These are phyloP conservation scores for Ophiostoma ips DNA, from an alignment of 2,329 filamentous ascomycete genomes.

Conservation along the genomic window DNA sequence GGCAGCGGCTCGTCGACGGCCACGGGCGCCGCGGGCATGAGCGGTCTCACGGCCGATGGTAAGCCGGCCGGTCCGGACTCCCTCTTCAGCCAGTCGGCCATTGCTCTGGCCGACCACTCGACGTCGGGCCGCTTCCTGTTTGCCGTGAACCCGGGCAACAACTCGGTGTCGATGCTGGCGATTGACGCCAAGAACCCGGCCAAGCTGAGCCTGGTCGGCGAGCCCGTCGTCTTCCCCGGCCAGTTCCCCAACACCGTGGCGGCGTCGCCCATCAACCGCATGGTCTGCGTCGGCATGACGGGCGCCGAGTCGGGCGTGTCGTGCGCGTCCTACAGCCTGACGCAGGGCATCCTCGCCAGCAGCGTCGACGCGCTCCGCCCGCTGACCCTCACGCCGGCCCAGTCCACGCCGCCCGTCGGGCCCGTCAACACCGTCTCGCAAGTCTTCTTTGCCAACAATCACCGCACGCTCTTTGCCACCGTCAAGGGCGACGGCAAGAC, in stretches of 20 bases:
- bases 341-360: conserved; percentile 21
- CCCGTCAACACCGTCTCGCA: conserved; percentile 47
- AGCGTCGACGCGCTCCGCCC: conserved; percentile 30
- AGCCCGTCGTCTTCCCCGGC: conserved; percentile 29
- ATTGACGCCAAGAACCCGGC: conserved; percentile 29
- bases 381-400: conserved; percentile 30
- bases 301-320: conserved; percentile 31
- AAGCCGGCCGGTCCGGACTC: conserved; percentile 1
- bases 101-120: conserved; percentile 19
- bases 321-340: conserved; percentile 25
- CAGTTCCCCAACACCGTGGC: conserved; percentile 40
- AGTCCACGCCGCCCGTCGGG: conserved; percentile 43
- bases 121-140: conserved; percentile 28
- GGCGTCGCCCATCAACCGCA: conserved; percentile 26
- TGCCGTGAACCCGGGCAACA: conserved; percentile 38
- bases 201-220: conserved; percentile 29
- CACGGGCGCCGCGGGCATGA: conserved; percentile 2
- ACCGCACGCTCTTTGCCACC: conserved; percentile 36
- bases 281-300: conserved; percentile 33
- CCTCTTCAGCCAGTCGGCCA: conserved; percentile 6
- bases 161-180: conserved; percentile 35
- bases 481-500: conserved; percentile 45
- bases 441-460: conserved; percentile 42
- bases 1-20: conserved; percentile 1
- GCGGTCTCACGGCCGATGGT: neutral